Percentiles rank a stretch among this genome's conserved stretches.
Evolutionary conservation across 164 flowering plant species (phyloP).

Genomic region (Annona cherimola): DNA sequence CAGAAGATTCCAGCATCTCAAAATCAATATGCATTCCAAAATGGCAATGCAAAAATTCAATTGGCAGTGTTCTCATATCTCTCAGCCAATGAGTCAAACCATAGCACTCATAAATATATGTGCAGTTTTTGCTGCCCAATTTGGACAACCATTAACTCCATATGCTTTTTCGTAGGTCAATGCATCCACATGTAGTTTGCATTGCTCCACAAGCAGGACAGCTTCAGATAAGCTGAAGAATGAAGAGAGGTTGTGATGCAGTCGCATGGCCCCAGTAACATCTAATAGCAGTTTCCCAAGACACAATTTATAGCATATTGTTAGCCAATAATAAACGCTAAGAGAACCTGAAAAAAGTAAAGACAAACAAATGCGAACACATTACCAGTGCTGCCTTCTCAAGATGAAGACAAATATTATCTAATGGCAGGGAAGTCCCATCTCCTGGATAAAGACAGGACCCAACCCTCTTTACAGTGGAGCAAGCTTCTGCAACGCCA

Average conservation of each 20-base stretch:
- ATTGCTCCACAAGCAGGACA: background rate
- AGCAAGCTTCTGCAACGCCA: conserved; percentile 94
- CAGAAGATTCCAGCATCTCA: background rate
- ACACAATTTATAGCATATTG: background rate
- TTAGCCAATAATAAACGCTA: background rate
- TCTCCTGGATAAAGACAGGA: conserved; percentile 86
- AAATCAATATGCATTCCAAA: background rate
- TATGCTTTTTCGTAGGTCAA: background rate
- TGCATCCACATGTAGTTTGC: background rate
- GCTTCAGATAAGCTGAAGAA: background rate
- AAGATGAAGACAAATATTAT: conserved; percentile 85
- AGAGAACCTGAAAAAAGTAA: too few relatives aligned
- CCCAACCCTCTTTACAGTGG: conserved; percentile 85
- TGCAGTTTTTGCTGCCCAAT: background rate
- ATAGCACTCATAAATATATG: background rate
- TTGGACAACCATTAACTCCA: background rate
- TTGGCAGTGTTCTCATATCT: too few relatives aligned
- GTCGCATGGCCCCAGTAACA: background rate
- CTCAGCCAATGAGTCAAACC: background rate
- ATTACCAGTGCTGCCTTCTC: conserved; percentile 95
- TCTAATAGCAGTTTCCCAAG: background rate
- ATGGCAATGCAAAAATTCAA: background rate
- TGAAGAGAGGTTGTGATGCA: background rate
- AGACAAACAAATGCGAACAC: background rate
- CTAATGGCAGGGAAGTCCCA: conserved; percentile 79